Base-by-base conservation (phyloP, 352 stramenopile genomes). In the Pythium scleroteichum region DNA sequence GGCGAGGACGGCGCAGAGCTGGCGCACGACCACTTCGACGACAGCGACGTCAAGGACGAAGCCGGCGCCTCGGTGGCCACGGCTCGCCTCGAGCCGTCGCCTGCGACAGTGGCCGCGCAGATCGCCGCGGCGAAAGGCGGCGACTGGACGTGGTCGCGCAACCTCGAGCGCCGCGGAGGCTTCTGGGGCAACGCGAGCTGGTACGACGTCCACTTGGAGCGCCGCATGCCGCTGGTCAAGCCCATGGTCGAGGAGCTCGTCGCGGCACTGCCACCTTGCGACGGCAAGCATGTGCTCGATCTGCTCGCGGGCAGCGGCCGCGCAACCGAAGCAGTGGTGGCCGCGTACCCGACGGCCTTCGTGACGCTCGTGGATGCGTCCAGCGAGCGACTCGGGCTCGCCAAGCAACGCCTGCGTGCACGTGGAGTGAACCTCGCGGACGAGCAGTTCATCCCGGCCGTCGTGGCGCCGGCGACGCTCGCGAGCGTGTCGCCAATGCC, bases 151-250 rank as follows among this genome's bases (percentile, higher is more conserved):
- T 90, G 81, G 81, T 23, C 58, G 17, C 75, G 60, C n/a, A 91
- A 91, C 52, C 60, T 91, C n/a, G 59, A 82, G 41, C 78, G 76
- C 6, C 71, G 74, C 10, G 73, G 78, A 7, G 84, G 84, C 12
- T 93, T 93, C 51, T 93, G 82, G 81, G 78, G 78, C 22, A 77
- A 93, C 39, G 76, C 82, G 17, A 75, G 76, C 58, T 93, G 84
- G 84, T 93, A 93, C 69, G 84, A 93, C 38, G 68, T 90, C 44
- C 72, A 93, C 17, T 35, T 93, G 7, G 59, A 76, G 53, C 71
- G 60, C 17, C 76, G 84, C 38, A 57, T 93, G 65, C 82, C 82
- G 20, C 68, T 85, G 16, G 79, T 74, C n/a, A 76, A 85, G 49
- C 49, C 64, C 2, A 79, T 90, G 65, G 63, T 90, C n/a, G 55